Conservation (phyloP, 495 filamentous ascomycete species). For the Aspergillus steynii region DNA sequence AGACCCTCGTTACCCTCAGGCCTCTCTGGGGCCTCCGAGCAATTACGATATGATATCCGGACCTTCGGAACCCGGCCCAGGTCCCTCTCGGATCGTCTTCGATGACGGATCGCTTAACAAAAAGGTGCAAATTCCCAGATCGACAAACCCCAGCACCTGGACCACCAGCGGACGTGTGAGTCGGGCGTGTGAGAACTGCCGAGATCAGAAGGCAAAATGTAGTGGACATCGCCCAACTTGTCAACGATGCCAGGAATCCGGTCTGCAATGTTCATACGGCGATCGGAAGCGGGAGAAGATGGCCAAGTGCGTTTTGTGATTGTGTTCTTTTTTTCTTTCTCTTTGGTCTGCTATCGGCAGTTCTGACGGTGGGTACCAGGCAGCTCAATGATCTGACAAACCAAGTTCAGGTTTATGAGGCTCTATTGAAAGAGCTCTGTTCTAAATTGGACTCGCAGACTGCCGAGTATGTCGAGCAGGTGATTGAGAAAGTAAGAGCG, state of each 20-base stretch:
- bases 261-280: constrained; percentile 52
- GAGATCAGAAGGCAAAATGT: constrained; percentile 68
- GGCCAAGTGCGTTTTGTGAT: constrained; percentile 45
- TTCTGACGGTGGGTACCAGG: constrained; percentile 29
- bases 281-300: constrained; percentile 61
- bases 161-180: constrained; percentile 43
- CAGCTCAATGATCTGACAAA: constrained; percentile 41
- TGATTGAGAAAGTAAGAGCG: constrained; percentile 33
- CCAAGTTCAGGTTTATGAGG: constrained; percentile 37
- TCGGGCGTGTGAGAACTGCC: constrained; percentile 71
- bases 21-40: constrained; percentile 10
- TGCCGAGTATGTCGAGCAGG: constrained; percentile 39
- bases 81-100: constrained; percentile 13
- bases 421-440: constrained; percentile 38
- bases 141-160: constrained; percentile 25
- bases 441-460: constrained; percentile 33
- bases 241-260: constrained; percentile 56
- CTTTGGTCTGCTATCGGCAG: not conserved
- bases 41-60: constrained; percentile 22
- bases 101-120: constrained; percentile 26
- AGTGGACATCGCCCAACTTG: constrained; percentile 58
- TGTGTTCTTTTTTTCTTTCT: constrained; percentile 3
- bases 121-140: constrained; percentile 44
- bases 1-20: constrained; percentile 21
- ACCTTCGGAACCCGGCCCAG: constrained; percentile 16